Conservation (phyloP, 1,284 basidiomycete genomes). For the Melanopsichium pennsylvanicum region DNA sequence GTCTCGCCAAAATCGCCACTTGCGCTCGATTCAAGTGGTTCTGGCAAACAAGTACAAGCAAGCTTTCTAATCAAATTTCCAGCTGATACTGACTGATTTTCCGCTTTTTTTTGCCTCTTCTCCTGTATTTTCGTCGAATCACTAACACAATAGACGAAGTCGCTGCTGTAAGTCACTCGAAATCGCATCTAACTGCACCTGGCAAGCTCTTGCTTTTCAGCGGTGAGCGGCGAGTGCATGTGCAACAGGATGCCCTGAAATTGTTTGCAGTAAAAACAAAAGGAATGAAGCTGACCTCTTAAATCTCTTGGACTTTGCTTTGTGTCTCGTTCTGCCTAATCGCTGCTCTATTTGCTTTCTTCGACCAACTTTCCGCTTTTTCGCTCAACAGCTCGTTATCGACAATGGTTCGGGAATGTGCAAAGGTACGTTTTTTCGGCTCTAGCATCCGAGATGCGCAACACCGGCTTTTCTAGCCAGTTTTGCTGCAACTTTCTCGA, state of each 20-base stretch:
- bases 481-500: too few species aligned
- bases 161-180: slow-evolving; percentile 59
- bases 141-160: slow-evolving; percentile 58
- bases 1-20: too few species aligned
- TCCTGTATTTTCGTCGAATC: background rate
- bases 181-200: background rate
- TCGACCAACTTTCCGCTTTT: background rate
- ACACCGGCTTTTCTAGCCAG: too few species aligned
- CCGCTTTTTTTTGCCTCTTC: background rate
- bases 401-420: slow-evolving; percentile 67
- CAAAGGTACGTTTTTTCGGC: slow-evolving; percentile 51
- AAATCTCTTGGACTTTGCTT: background rate
- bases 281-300: slow-evolving; percentile 8
- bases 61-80: background rate
- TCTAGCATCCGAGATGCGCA: too few species aligned
- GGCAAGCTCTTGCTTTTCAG: too few species aligned
- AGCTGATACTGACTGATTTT: slow-evolving; percentile 9
- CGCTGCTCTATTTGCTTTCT: background rate
- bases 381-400: slow-evolving; percentile 60
- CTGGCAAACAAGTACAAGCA: background rate
- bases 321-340: background rate
- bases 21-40: background rate
- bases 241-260: too few species aligned
- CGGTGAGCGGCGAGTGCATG: too few species aligned
- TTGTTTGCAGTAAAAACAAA: too few species aligned